A percentile compares a stretch with the other conserved stretches of the same genome.
Conservation (phyloP, 306 rosid species). For the Carpinus viminea region DNA sequence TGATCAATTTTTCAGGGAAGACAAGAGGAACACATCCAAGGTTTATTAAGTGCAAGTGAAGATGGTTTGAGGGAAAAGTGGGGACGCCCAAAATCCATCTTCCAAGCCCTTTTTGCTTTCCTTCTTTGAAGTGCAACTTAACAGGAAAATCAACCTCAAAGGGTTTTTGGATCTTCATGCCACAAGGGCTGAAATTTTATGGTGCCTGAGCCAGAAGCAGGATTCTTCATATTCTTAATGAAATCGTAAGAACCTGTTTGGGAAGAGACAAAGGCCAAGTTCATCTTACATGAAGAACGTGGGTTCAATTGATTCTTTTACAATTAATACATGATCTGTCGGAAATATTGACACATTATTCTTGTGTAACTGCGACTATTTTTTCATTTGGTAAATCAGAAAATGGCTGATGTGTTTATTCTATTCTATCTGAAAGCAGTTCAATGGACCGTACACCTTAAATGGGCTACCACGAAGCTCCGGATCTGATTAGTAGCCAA, state of each 20-base stretch:
- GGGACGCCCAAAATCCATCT: constrained; percentile 64
- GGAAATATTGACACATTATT: constrained; percentile 26
- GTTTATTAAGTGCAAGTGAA: constrained; percentile 37
- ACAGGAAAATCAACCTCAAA: constrained; percentile 25
- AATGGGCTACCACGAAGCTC: too few relatives aligned
- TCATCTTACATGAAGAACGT: constrained; percentile 31
- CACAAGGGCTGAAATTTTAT: constrained; percentile 8
- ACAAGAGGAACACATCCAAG: constrained; percentile 50
- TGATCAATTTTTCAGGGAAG: constrained; percentile 45
- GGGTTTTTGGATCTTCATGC: constrained; percentile 17
- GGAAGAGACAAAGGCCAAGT: constrained; percentile 29
- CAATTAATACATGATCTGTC: constrained; percentile 10
- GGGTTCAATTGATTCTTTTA: constrained; percentile 21
- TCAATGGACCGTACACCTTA: background rate
- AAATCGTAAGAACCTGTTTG: background rate
- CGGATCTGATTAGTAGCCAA: too few relatives aligned
- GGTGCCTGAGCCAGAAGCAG: background rate
- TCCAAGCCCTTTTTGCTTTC: constrained; percentile 85
- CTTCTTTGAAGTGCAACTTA: constrained; percentile 58
- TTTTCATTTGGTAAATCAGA: constrained; percentile 1
- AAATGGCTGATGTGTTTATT: constrained; percentile 1
- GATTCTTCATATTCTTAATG: background rate
- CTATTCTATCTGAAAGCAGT: background rate
- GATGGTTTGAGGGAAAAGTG: constrained; percentile 43
- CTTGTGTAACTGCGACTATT: constrained; percentile 29